Evolutionary conservation across 208 protist genomes (phyloP).

Genomic region (Trypanosoma lewisi): DNA sequence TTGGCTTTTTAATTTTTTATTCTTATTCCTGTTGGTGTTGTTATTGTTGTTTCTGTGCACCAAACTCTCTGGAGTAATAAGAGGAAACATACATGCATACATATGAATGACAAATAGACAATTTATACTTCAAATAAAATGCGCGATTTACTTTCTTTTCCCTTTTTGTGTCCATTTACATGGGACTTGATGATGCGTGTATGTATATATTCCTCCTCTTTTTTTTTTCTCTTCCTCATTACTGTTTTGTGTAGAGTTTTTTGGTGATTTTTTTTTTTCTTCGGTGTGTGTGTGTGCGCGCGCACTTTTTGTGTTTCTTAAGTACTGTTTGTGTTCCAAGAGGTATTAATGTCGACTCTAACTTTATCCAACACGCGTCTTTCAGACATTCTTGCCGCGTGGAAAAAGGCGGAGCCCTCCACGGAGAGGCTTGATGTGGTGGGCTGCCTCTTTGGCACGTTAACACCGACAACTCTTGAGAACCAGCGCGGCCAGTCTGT

Average conservation of each 20-base stretch:
- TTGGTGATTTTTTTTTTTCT: slow-evolving; percentile 14
- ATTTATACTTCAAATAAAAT: background rate
- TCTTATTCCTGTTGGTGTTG: background rate
- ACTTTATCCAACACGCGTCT: slow-evolving; percentile 51
- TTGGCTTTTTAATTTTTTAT: slow-evolving; percentile 1
- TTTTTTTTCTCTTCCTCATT: background rate
- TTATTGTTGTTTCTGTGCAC: background rate
- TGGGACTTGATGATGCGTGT: background rate
- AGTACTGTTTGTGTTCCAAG: background rate
- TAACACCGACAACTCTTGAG: slow-evolving; percentile 62
- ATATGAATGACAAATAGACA: background rate
- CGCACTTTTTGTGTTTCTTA: too few relatives aligned
- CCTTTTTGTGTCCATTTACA: background rate
- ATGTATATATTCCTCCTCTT: background rate
- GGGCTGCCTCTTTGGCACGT: slow-evolving; percentile 59
- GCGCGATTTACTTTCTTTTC: background rate
- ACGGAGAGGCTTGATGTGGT: slow-evolving; percentile 39
- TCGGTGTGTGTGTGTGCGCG: too few relatives aligned
- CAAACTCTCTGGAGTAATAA: too few relatives aligned
- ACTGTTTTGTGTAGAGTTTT: background rate
- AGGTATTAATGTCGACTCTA: slow-evolving; percentile 24
- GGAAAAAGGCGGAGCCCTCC: slow-evolving; percentile 26
- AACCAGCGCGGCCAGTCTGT: slow-evolving; percentile 84
- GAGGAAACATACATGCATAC: background rate
- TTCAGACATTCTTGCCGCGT: slow-evolving; percentile 36